Evolutionary conservation across 1,284 basidiomycete genomes (phyloP).

Genomic region (Anthracocystis panici-leucophaei): DNA sequence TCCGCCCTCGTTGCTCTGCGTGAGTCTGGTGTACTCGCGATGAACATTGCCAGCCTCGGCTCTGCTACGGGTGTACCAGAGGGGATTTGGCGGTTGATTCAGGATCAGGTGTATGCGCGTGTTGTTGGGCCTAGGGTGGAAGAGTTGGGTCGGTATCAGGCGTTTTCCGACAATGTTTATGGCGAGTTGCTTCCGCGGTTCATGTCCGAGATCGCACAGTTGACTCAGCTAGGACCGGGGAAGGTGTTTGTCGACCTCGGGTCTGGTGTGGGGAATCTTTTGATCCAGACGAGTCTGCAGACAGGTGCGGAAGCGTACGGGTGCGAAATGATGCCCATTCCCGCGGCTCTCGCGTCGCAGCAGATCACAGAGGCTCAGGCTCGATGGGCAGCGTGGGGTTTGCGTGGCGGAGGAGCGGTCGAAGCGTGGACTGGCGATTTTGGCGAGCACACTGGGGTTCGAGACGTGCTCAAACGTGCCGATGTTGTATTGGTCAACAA

Average conservation of each 20-base stretch:
- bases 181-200: slow-evolving; percentile 71
- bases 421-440: slow-evolving; percentile 73
- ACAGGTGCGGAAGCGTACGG: slow-evolving; percentile 72
- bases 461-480: slow-evolving; percentile 70
- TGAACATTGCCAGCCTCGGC: slow-evolving; percentile 63
- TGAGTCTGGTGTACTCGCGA: slow-evolving; percentile 64
- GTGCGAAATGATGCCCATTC: slow-evolving; percentile 73
- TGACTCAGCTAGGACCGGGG: slow-evolving; percentile 66
- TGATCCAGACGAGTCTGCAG: slow-evolving; percentile 74
- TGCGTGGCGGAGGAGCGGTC: slow-evolving; percentile 70
- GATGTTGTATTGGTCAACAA: slow-evolving; percentile 75
- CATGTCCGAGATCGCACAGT: slow-evolving; percentile 69
- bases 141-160: slow-evolving; percentile 71
- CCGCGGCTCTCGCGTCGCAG: slow-evolving; percentile 71
- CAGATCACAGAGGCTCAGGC: slow-evolving; percentile 72
- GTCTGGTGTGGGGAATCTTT: slow-evolving; percentile 74
- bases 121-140: slow-evolving; percentile 73
- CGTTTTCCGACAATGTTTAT: slow-evolving; percentile 70
- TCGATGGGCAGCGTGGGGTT: slow-evolving; percentile 73
- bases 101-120: slow-evolving; percentile 74
- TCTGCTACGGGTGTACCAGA: slow-evolving; percentile 62
- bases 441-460: slow-evolving; percentile 68
- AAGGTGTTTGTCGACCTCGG: slow-evolving; percentile 73
- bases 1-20: slow-evolving; percentile 70
- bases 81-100: slow-evolving; percentile 72